A percentile compares a stretch with the other conserved stretches of the same genome.
Evolutionary conservation across 164 flowering plant genomes (phyloP).

Genomic region (Liquidambar formosana): DNA sequence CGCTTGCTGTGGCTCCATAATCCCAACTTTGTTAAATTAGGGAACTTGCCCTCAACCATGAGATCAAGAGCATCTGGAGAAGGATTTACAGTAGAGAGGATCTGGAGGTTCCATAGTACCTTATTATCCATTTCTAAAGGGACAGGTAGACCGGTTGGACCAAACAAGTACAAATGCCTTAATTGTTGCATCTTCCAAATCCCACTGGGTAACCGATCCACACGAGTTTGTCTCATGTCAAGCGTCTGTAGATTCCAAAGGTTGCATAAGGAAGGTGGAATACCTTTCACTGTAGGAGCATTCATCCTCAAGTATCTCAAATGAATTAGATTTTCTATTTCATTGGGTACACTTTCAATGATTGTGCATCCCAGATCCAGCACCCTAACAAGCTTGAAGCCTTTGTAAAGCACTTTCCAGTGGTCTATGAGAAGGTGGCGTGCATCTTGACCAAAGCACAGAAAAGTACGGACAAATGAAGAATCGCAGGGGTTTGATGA

Average conservation of each 20-base stretch:
- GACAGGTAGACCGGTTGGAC: no score
- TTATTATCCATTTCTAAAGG: no score
- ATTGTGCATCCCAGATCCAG: neutral
- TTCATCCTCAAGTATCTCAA: conserved; percentile 11
- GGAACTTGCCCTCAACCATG: no score
- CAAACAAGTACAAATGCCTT: neutral
- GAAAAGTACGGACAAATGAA: neutral
- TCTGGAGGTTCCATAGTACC: no score
- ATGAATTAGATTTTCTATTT: neutral
- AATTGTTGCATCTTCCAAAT: conserved; percentile 8
- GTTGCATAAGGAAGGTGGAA: conserved; percentile 4
- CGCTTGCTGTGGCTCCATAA: no score
- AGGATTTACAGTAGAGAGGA: no score
- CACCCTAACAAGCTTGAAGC: conserved; percentile 5
- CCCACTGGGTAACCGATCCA: neutral
- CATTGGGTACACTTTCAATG: neutral
- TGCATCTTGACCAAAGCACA: neutral
- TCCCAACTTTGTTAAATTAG: no score
- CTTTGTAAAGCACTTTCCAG: neutral
- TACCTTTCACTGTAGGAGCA: neutral
- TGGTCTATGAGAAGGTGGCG: neutral
- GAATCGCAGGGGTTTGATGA: neutral
- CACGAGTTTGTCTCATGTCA: neutral
- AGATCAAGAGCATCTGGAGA: no score
- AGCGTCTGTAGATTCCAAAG: conserved; percentile 13